Base-by-base conservation (phyloP, 2,329 filamentous ascomycete genomes). In the Triangularia verruculosa region DNA sequence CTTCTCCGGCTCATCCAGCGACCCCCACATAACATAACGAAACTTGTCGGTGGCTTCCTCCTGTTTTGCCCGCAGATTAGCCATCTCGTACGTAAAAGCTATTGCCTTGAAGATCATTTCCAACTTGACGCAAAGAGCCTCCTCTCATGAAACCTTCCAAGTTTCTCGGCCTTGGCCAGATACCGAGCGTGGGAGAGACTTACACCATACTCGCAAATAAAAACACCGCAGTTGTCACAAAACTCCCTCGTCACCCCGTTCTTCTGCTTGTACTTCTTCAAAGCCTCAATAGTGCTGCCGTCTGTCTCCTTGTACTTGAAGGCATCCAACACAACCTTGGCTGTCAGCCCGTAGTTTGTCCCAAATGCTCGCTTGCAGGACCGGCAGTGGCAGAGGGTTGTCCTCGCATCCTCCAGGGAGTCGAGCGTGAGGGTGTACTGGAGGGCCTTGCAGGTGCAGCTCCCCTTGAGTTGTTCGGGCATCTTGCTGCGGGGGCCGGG, bases 1-100 rank as follows among this genome's bases (percentile, higher is more conserved):
- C 58, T 72, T 75, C 13, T 80, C 79, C 0, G 78, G 79, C 20
- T 82, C 75, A 62, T 85, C 82, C 3, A 85, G 71, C 0, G 81
- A 81, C 1, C 83, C 82, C 71, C 77, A 78, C 65, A 78, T 73
- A 27, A 79, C 68, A 57, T 79, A 79, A n/a, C 75, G 72, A 61
- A 78, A 78, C 67, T 74, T 75, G 47, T 82, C 78, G 17, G 78
- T 79, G 9, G 82, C 76, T 67, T 80, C 70, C 66, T 78, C 74
- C 73, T 47, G 39, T 39, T 39, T 2, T 39, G 2, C n/a, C n/a
- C n/a, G 2, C n/a, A 20, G n/a, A 9, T 47, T 47, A 47, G 39
- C 7, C 9, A 20, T 47, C n/a, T 17, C 11, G 39, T 47, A 47
- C 76, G 34, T 25, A 7, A 54, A n/a, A 25, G 7, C 1, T n/a